Conservation (phyloP, 1,139 yeast species). For the Nadsonia starkeyi-henricii region DNA sequence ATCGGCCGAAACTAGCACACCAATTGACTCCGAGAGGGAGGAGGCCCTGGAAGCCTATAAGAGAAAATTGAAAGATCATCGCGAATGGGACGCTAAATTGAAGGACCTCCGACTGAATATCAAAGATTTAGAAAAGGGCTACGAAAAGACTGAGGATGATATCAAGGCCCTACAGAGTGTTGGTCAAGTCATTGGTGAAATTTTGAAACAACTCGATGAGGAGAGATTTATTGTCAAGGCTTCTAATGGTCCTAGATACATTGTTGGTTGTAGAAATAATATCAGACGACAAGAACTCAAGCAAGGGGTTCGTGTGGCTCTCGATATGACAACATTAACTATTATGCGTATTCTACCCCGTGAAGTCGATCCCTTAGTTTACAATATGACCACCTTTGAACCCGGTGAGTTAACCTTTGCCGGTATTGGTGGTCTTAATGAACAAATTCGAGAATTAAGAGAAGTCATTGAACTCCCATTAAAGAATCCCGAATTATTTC, state of each 20-base stretch:
- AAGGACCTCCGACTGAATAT: conserved; percentile 74
- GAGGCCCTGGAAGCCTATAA: conserved; percentile 70
- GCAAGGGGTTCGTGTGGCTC: conserved; percentile 91
- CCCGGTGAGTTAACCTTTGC: conserved; percentile 93
- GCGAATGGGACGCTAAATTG: conserved; percentile 87
- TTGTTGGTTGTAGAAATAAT: conserved; percentile 93
- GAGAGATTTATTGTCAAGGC: conserved; percentile 94
- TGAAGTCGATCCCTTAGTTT: conserved; percentile 96
- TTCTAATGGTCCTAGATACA: conserved; percentile 92
- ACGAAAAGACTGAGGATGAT: conserved; percentile 90
- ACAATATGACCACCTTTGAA: conserved; percentile 95
- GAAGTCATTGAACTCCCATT: conserved; percentile 96
- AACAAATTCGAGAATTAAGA: conserved; percentile 89
- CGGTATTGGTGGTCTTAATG: conserved; percentile 93
- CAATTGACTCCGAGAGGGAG: conserved; percentile 59
- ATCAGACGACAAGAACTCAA: conserved; percentile 71
- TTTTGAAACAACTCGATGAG: conserved; percentile 86
- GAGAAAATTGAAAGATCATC: conserved; percentile 78
- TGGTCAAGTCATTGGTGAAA: conserved; percentile 97
- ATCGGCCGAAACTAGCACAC: conserved; percentile 8
- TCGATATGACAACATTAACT: conserved; percentile 95
- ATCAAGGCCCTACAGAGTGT: conserved; percentile 94
- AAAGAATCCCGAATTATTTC: conserved; percentile 91
- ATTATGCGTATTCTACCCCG: conserved; percentile 96
- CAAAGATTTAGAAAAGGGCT: conserved; percentile 71